These are phyloP conservation scores for Phytophthora pluvialis DNA, from an alignment of 352 stramenopile genomes.

Conservation along the genomic window DNA sequence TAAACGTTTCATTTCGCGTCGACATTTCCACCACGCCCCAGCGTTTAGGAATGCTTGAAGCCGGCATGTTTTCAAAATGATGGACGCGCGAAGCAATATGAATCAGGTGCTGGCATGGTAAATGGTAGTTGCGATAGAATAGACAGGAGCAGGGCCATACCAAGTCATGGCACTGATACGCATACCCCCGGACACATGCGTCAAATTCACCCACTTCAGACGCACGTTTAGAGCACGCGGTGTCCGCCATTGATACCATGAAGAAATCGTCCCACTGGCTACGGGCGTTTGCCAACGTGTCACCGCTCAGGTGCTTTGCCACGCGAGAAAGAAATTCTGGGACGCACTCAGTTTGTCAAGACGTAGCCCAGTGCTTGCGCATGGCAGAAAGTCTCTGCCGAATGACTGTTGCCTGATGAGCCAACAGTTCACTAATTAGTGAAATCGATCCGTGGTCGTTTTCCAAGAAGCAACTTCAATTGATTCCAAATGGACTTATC, in stretches of 20 bases:
- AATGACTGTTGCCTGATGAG: conserved; percentile 11
- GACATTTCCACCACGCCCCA: not conserved
- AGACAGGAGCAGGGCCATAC: conserved; percentile 4
- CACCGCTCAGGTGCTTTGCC: not conserved
- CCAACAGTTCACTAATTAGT: conserved; percentile 1
- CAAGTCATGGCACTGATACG: conserved; percentile 1
- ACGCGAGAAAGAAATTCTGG: not conserved
- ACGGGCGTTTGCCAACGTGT: not conserved
- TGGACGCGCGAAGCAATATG: conserved; percentile 7
- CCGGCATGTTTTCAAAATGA: too few relatives aligned
- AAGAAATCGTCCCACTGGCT: conserved; percentile 8
- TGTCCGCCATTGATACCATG: not conserved
- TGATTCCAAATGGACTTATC: conserved; percentile 20
- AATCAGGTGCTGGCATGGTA: conserved; percentile 15
- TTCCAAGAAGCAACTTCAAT: conserved; percentile 11
- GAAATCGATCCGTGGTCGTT: not conserved
- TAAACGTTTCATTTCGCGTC: not conserved
- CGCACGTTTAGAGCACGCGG: not conserved
- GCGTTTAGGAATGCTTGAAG: too few relatives aligned
- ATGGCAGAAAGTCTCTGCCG: not conserved
- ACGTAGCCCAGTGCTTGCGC: not conserved
- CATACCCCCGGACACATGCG: not conserved
- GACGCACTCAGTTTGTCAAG: not conserved
- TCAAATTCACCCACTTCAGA: conserved; percentile 1
- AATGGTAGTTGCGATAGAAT: conserved; percentile 8